Evolutionary conservation across 768 basidiomycete species (phyloP).

Genomic region (Harrya chromipes): DNA sequence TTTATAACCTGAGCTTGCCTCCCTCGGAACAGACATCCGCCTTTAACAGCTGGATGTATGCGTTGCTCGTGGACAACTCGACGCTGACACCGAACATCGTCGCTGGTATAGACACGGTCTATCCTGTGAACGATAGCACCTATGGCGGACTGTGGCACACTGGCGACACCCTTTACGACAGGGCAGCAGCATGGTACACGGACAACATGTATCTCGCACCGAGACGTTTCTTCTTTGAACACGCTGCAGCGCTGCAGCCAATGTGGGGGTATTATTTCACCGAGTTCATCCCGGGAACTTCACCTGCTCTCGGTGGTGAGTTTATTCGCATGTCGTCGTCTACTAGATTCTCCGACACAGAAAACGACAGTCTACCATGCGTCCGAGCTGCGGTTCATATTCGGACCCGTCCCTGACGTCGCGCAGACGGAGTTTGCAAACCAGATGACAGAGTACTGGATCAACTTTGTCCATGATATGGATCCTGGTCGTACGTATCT

Average conservation of each 20-base stretch:
- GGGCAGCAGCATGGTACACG: constrained; percentile 56
- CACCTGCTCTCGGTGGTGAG: constrained; percentile 47
- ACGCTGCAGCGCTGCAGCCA: constrained; percentile 44
- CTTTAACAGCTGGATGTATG: constrained; percentile 46
- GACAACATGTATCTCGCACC: constrained; percentile 55
- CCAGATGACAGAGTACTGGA: constrained; percentile 49
- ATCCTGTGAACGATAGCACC: constrained; percentile 46
- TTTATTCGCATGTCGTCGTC: background rate
- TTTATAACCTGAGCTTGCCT: constrained; percentile 39
- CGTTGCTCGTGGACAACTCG: constrained; percentile 52
- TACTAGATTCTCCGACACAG: background rate
- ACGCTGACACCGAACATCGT: constrained; percentile 31
- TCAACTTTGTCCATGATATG: constrained; percentile 55
- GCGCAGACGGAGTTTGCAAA: constrained; percentile 46
- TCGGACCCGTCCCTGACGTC: constrained; percentile 42
- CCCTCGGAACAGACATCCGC: constrained; percentile 39
- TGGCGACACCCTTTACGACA: constrained; percentile 57
- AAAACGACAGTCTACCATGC: constrained; percentile 14
- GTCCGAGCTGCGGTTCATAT: constrained; percentile 14
- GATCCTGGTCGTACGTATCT: constrained; percentile 47
- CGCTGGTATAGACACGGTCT: constrained; percentile 37
- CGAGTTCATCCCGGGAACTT: constrained; percentile 56
- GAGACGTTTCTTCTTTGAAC: constrained; percentile 47
- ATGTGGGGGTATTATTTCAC: constrained; percentile 54
- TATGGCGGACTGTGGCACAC: constrained; percentile 54